Base-by-base conservation (phyloP, 2,329 filamentous ascomycete species). In the Alternaria sp. region DNA sequence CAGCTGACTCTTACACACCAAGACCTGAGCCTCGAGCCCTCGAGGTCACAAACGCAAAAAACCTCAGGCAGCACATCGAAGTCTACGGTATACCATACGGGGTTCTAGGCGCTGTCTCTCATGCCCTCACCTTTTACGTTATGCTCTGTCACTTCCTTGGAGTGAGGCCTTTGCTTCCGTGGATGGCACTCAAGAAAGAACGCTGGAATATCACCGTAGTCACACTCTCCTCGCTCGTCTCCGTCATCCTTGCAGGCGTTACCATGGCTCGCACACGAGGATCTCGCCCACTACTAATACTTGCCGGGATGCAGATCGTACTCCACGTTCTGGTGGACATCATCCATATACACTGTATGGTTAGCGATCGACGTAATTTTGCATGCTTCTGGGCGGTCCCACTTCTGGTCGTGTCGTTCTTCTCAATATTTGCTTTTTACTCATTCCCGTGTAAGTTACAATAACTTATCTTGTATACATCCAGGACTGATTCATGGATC, bases 61-160 rank as follows among this genome's bases (percentile, higher is more conserved):
- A 45, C 25, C 48, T 61, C 14, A 27, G 40, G 28, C 22, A 43
- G 16, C 59, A 57, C 43, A 59, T 59, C 9, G 50, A 59, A 38
- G 41, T 51, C 10, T 57, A 60, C 46, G 58, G 43, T 11, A 54
- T 57, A 38, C 53, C 58, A n/a, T 60, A 57, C 16, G 57, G 57
- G 5, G 51, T 55, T 12, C 51, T 59, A 27, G 57, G 57, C 18
- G 50, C 46, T 25, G 25, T 55, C 28, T 59, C 51, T 18, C 57
- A 59, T 40, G 22, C 12, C 32, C 27, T 59, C 2, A 59, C 57
- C n/a, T 59, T 59, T 34, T 55, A 59, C n/a, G 57, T 49, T 20
- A 59, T 59, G 9, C 30, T 54, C 10, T 59, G 57, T 16, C 57
- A 59, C 43, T 40, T 55, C 34, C 50, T 49, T 25, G 51, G 57